Evolutionary conservation across 352 stramenopile species (phyloP).

Genomic region (Albugo candida): DNA sequence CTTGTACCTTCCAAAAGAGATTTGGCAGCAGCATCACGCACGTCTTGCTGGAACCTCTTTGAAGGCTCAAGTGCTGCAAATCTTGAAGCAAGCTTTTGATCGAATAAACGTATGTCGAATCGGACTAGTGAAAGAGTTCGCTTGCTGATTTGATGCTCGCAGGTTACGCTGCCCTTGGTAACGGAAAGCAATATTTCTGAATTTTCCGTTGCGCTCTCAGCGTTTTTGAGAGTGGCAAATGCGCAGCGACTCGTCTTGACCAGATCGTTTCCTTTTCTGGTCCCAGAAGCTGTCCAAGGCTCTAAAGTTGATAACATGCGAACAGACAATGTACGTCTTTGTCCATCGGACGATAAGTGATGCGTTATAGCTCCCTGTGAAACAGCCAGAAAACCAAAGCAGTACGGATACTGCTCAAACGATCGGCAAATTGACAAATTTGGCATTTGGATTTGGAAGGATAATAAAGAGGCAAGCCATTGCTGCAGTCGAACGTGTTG

Average conservation of each 20-base stretch:
- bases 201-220: conserved; percentile 34
- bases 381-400: not conserved
- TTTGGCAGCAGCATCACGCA: conserved; percentile 59
- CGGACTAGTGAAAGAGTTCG: not conserved
- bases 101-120: conserved; percentile 29
- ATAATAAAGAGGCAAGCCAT: conserved; percentile 78
- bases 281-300: not conserved
- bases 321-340: no score
- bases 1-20: conserved; percentile 57
- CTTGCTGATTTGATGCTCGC: not conserved
- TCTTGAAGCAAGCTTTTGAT: conserved; percentile 45
- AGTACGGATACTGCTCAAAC: not conserved
- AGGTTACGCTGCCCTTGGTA: conserved; percentile 36
- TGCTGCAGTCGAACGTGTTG: conserved; percentile 54
- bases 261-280: conserved; percentile 44
- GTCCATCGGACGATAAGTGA: no score
- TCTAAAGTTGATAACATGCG: no score
- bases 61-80: conserved; percentile 43
- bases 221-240: conserved; percentile 25
- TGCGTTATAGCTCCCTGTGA: no score
- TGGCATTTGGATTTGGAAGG: conserved; percentile 60
- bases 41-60: conserved; percentile 30
- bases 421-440: conserved; percentile 28
- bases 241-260: conserved; percentile 24
- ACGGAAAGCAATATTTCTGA: conserved; percentile 22